Percentiles rank a stretch among this genome's conserved stretches.
Conservation (phyloP, 1,284 basidiomycete species). For the Phylloboletellus chloephorus region DNA sequence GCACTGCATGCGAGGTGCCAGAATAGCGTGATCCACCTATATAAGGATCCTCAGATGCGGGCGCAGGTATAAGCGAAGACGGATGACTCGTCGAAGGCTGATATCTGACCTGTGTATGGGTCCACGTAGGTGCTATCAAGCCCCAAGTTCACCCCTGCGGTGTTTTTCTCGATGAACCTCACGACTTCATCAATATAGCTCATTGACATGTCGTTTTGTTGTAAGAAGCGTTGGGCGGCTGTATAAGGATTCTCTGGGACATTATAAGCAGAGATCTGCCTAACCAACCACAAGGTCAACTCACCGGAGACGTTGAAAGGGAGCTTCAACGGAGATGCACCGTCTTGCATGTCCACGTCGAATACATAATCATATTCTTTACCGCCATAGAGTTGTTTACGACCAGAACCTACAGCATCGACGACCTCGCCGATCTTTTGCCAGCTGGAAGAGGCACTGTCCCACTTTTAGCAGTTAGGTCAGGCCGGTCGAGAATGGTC, state of each 20-base stretch:
- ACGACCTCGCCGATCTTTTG: conserved; percentile 95
- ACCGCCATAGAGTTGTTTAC: conserved; percentile 86
- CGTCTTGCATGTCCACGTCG: conserved; percentile 94
- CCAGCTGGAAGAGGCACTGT: conserved; percentile 65
- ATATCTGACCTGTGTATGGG: conserved; percentile 78
- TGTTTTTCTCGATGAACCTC: conserved; percentile 91
- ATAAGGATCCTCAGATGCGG: conserved; percentile 37
- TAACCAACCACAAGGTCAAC: conserved; percentile 19
- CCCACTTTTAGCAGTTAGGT: conserved; percentile 56
- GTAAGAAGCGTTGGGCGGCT: conserved; percentile 88
- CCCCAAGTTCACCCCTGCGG: conserved; percentile 70
- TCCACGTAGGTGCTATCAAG: conserved; percentile 66
- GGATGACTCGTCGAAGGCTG: conserved; percentile 13
- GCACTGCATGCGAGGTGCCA: conserved; percentile 23
- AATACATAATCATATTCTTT: conserved; percentile 99
- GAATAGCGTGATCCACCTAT: conserved; percentile 39
- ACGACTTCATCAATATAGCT: conserved; percentile 90
- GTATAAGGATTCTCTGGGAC: conserved; percentile 82
- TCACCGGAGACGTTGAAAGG: conserved; percentile 87
- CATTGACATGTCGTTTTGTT: conserved; percentile 78
- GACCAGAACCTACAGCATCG: conserved; percentile 82
- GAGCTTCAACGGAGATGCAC: conserved; percentile 87
- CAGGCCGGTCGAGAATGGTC: background rate
- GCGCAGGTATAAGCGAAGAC: conserved; percentile 15
- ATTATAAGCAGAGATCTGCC: conserved; percentile 6